phyloP scores from a whole-genome alignment of 129 eudicot species.

The Flaveria trinervia region DNA sequence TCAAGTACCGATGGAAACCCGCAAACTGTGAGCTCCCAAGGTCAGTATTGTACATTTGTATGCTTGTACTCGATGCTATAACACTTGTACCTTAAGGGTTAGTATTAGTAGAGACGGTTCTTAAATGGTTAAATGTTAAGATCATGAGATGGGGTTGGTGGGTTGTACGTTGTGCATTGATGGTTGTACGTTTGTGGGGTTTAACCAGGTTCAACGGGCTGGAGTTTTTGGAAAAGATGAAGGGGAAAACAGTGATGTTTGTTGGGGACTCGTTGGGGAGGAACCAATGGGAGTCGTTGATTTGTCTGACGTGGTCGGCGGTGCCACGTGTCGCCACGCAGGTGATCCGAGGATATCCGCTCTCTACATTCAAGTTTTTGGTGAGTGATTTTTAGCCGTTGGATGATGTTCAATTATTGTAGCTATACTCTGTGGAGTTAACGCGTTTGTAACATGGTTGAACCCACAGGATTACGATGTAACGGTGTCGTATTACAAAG shows the following conservation, averaged over 20 bases:
- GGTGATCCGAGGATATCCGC: slow-evolving; percentile 60
- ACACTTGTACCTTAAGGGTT: neutral
- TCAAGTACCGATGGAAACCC: slow-evolving; percentile 85
- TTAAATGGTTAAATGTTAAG: too few relatives aligned
- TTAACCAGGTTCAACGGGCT: slow-evolving; percentile 73
- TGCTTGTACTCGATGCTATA: neutral
- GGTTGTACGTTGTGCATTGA: slow-evolving; percentile 15
- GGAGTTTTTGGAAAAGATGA: slow-evolving; percentile 62
- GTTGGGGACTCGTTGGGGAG: slow-evolving; percentile 90
- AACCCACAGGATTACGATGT: slow-evolving; percentile 72
- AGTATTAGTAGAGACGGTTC: too few relatives aligned
- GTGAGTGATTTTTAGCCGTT: slow-evolving; percentile 36
- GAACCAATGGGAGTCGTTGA: slow-evolving; percentile 88
- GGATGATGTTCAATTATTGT: neutral
- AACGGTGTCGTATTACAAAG: slow-evolving; percentile 63
- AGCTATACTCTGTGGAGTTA: neutral
- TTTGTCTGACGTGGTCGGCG: slow-evolving; percentile 71
- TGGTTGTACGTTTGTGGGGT: slow-evolving; percentile 16
- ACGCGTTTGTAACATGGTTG: neutral
- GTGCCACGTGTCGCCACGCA: slow-evolving; percentile 61
- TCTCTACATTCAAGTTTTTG: slow-evolving; percentile 64
- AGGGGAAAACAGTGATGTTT: slow-evolving; percentile 82
- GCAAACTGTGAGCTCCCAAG: slow-evolving; percentile 81
- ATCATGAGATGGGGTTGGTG: neutral
- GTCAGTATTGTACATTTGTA: slow-evolving; percentile 31